Evolutionary conservation across 2,329 filamentous ascomycete species (phyloP), one percentile per base, ranked within the genome.

Genomic region (Fusarium decemcellulare): DNA sequence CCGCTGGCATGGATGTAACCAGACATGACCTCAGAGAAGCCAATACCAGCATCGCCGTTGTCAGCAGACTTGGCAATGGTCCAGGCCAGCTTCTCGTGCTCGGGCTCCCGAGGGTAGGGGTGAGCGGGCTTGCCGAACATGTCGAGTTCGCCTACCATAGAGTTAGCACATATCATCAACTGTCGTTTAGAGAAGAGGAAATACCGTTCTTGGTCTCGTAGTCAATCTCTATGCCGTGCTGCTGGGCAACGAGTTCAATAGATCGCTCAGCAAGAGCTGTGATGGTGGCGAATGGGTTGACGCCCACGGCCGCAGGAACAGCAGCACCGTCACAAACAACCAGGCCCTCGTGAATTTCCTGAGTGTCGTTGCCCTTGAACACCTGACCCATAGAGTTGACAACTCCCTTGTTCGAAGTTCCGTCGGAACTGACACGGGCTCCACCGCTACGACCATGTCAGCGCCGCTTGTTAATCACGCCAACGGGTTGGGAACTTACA

Each of bases 241-340:
- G 62, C 50, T 47, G 23, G 1, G 65, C 60, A n/a, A 52, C 58
- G 12, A 61, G 18, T 37, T 88, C 85, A 8, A 92, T 84, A 0
- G 87, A 87, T 10, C 91, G 82, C 77, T 92, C 91, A 0, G 91
- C 90, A 18, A 93, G 83, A 4, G 91, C 90, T 1, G 90, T 86
- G 67, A 92, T 92, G 1, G 90, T 93, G 2, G 90, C 91, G 55
- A 91, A 85, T 0, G 91, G 90, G 72, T 93, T 93, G 4, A 89
- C 88, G 14, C 90, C 86, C 3, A 92, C 80, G 1, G 90, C 86
- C 8, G 86, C 85, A 0, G 91, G 90, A 15, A 93, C 85, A 1
- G 88, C 79, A 4, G 90, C 83, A 9, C 81, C 90, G 73, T 93
- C 91, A 0, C 86, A 87, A 32, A 91, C 87, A 16, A 91, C 82